Conservation (phyloP, 805 yeast species). For the Ogataea dorogensis region DNA sequence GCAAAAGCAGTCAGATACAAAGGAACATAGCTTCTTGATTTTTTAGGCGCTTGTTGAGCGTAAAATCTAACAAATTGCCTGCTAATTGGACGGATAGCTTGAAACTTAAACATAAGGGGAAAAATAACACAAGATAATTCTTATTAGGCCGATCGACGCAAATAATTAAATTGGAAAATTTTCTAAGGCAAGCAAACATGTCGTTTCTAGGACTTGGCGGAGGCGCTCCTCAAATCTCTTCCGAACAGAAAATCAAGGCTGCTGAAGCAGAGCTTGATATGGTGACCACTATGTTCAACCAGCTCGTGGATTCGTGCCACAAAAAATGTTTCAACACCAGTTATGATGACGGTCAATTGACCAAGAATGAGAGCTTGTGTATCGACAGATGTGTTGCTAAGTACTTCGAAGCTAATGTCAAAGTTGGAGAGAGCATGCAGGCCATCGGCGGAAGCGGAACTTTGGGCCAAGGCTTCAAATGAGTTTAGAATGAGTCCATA, state of each 20-base stretch:
- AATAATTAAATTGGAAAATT: slow-evolving; percentile 7
- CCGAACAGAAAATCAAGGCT: slow-evolving; percentile 77
- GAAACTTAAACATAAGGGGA: slow-evolving; percentile 4
- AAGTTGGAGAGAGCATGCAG: slow-evolving; percentile 75
- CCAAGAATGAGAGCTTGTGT: slow-evolving; percentile 80
- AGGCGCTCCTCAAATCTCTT: slow-evolving; percentile 66
- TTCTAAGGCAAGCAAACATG: slow-evolving; percentile 39
- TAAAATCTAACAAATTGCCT: slow-evolving; percentile 1
- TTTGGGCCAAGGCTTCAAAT: slow-evolving; percentile 24
- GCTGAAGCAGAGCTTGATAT: slow-evolving; percentile 97
- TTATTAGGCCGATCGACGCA: slow-evolving; percentile 10
- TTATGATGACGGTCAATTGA: slow-evolving; percentile 71
- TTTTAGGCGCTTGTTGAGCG: slow-evolving; percentile 1
- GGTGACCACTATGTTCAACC: slow-evolving; percentile 97
- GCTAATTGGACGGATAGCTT: slow-evolving; percentile 4
- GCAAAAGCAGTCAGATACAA: slow-evolving; percentile 19
- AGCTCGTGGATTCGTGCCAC: slow-evolving; percentile 83
- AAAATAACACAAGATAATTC: slow-evolving; percentile 1
- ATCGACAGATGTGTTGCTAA: slow-evolving; percentile 95
- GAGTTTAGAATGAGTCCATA: slow-evolving; percentile 1
- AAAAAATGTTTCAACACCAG: slow-evolving; percentile 70
- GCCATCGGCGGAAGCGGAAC: slow-evolving; percentile 37
- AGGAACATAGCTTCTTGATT: neutral
- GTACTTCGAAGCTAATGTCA: slow-evolving; percentile 90
- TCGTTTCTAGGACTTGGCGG: slow-evolving; percentile 76